phyloP scores from a whole-genome alignment of 768 basidiomycete species.

The Tulasnella sp. region DNA sequence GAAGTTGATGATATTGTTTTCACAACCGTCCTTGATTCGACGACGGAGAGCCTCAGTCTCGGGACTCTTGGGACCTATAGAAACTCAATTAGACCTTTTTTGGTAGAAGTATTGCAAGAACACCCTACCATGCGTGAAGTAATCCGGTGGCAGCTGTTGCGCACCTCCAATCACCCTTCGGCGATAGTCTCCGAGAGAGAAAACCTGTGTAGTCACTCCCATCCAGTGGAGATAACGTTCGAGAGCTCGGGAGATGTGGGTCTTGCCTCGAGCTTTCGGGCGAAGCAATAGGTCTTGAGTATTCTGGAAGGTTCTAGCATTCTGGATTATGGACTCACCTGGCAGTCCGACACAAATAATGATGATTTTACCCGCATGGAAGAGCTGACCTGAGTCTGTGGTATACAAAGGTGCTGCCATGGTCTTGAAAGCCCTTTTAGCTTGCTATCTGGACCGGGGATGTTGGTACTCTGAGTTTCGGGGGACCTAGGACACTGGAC shows the following conservation, averaged over 20 bases:
- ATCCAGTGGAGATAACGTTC: constrained; percentile 98
- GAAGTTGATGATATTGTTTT: constrained; percentile 79
- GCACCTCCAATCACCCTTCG: constrained; percentile 82
- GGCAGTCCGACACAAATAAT: constrained; percentile 88
- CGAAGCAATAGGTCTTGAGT: not conserved
- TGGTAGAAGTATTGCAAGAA: not conserved
- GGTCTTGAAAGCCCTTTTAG: not conserved
- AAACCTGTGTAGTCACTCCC: constrained; percentile 91
- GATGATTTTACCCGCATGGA: constrained; percentile 91
- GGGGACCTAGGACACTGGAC: not conserved
- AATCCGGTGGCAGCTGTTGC: constrained; percentile 79
- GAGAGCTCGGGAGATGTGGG: constrained; percentile 88
- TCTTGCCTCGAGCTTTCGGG: constrained; percentile 70
- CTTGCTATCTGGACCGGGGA: not conserved
- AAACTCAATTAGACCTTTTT: not conserved
- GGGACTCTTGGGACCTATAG: constrained; percentile 60
- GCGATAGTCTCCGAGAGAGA: constrained; percentile 91
- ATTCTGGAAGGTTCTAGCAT: not conserved
- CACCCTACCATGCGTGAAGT: constrained; percentile 66
- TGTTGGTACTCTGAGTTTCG: not conserved
- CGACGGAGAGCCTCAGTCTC: constrained; percentile 71
- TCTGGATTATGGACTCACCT: constrained; percentile 19
- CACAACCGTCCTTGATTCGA: constrained; percentile 70
- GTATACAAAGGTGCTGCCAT: constrained; percentile 97
- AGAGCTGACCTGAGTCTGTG: constrained; percentile 64